Conservation (phyloP, 495 filamentous ascomycete species). For the Penicillium parvum region DNA sequence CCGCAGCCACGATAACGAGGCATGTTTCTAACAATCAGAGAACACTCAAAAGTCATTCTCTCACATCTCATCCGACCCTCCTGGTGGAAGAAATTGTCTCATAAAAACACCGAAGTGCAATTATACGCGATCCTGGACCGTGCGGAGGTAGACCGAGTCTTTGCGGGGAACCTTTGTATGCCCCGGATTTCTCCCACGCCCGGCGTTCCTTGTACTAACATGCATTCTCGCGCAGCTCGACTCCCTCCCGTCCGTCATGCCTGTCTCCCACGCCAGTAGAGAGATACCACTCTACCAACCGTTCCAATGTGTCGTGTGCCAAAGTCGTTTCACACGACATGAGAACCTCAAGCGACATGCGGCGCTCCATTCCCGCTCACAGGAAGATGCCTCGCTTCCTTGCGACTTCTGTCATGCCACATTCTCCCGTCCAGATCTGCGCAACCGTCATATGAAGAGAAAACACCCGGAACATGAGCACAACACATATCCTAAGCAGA, state of each 20-base stretch:
- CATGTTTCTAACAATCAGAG: no score
- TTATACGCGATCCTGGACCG: no score
- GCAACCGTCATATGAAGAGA: conserved; percentile 33
- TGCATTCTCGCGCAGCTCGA: no score
- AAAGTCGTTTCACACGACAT: conserved; percentile 34
- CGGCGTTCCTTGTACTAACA: not conserved
- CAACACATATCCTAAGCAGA: conserved; percentile 11
- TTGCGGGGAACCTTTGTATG: no score
- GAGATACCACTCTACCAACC: conserved; percentile 21
- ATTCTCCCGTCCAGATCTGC: conserved; percentile 31
- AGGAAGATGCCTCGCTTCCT: conserved; percentile 17
- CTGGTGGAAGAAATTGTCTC: no score
- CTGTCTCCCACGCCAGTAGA: conserved; percentile 6
- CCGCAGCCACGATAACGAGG: no score
- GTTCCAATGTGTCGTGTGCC: conserved; percentile 32
- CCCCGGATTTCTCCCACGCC: not conserved
- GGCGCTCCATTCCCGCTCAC: conserved; percentile 26
- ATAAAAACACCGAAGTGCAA: no score
- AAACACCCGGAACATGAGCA: conserved; percentile 30
- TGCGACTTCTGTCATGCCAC: conserved; percentile 29
- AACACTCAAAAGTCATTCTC: no score
- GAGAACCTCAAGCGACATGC: conserved; percentile 40
- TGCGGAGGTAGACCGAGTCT: no score
- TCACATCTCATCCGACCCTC: no score
- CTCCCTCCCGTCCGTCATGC: conserved; percentile 8